Percentiles rank a stretch among this genome's conserved stretches.
phyloP scores from a whole-genome alignment of 2,329 filamentous ascomycete species.

The Fusarium kyushuense region DNA sequence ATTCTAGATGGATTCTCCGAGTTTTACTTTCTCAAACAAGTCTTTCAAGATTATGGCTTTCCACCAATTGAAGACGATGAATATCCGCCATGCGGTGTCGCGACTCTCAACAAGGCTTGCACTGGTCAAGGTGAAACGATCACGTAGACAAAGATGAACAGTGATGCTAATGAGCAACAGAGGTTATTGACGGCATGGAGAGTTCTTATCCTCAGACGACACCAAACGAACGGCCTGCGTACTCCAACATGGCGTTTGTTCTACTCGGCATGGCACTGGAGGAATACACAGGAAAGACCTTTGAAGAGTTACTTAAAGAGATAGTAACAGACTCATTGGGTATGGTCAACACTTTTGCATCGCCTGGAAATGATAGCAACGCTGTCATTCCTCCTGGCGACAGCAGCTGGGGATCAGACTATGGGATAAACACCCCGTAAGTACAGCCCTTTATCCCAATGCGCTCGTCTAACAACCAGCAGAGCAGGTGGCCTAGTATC shows the following conservation, averaged over 20 bases:
- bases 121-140: slow-evolving; percentile 48
- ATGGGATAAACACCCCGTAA: slow-evolving; percentile 51
- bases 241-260: slow-evolving; percentile 57
- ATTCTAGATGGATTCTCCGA: slow-evolving; percentile 50
- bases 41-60: slow-evolving; percentile 53
- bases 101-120: slow-evolving; percentile 52
- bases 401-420: slow-evolving; percentile 52
- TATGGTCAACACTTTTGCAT: slow-evolving; percentile 40
- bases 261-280: slow-evolving; percentile 54
- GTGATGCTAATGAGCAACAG: slow-evolving; percentile 31
- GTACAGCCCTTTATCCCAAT: neutral
- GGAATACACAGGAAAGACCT: slow-evolving; percentile 47
- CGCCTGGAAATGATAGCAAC: slow-evolving; percentile 48
- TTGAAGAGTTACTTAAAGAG: slow-evolving; percentile 44
- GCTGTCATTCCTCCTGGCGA: slow-evolving; percentile 53
- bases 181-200: slow-evolving; percentile 51
- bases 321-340: slow-evolving; percentile 32
- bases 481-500: slow-evolving; percentile 54
- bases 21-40: slow-evolving; percentile 53
- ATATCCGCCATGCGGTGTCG: slow-evolving; percentile 55
- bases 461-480: neutral
- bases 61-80: slow-evolving; percentile 51
- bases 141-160: fast-evolving
- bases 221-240: slow-evolving; percentile 52
- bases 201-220: slow-evolving; percentile 48